These are phyloP conservation scores for Phytophthora hibernalis DNA, from an alignment of 352 stramenopile species.

Conservation along the genomic window DNA sequence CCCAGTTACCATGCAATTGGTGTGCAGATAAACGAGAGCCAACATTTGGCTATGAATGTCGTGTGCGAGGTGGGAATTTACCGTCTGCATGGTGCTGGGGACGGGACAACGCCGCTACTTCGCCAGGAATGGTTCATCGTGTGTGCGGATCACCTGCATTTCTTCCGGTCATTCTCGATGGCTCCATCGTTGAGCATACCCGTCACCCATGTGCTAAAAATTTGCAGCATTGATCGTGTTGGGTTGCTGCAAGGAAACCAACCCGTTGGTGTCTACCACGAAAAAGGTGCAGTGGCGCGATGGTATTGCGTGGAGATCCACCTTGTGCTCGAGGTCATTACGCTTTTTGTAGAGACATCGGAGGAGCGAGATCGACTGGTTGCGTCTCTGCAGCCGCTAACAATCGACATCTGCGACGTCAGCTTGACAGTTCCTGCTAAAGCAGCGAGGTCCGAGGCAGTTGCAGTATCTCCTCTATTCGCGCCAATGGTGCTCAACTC, in stretches of 20 bases:
- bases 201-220: constrained; percentile 55
- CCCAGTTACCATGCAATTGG: constrained; percentile 63
- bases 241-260: constrained; percentile 27
- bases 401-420: constrained; percentile 22
- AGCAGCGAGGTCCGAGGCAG: constrained; percentile 17
- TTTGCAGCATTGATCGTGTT: constrained; percentile 42
- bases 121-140: constrained; percentile 82
- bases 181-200: constrained; percentile 47
- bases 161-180: constrained; percentile 74
- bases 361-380: constrained; percentile 33
- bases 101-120: constrained; percentile 49
- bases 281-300: constrained; percentile 15
- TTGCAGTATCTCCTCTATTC: constrained; percentile 23
- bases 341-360: constrained; percentile 60
- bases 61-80: constrained; percentile 70
- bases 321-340: constrained; percentile 60
- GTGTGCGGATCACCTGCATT: constrained; percentile 60
- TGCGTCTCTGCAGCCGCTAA: constrained; percentile 28
- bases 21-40: constrained; percentile 58
- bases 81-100: constrained; percentile 44
- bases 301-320: constrained; percentile 74
- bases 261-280: constrained; percentile 6
- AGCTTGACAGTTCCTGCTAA: constrained; percentile 6
- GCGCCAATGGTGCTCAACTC: constrained; percentile 30
- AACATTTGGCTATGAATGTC: constrained; percentile 64